Evolutionary conservation across 768 basidiomycete genomes (phyloP).

Genomic region (Coprinopsis sp.): DNA sequence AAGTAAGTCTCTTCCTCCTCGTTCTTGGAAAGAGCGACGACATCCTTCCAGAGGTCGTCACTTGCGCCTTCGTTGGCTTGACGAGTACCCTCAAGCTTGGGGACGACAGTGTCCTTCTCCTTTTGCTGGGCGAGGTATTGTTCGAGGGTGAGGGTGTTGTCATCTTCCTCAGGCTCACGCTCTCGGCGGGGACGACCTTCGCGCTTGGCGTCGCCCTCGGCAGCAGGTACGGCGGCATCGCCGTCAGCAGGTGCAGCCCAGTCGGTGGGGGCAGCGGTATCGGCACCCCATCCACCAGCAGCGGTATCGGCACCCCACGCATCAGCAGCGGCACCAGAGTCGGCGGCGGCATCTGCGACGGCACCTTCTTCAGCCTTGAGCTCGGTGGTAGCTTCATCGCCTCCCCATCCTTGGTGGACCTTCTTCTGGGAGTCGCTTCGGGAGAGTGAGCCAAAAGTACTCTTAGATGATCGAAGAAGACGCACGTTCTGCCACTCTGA

Average conservation of each 20-base stretch:
- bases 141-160: constrained; percentile 90
- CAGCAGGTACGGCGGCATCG: constrained; percentile 31
- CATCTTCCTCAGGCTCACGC: constrained; percentile 82
- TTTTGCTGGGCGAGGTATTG: constrained; percentile 85
- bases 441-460: constrained; percentile 9
- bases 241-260: constrained; percentile 26
- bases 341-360: constrained; percentile 60
- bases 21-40: constrained; percentile 57
- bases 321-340: too few species aligned
- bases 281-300: constrained; percentile 34
- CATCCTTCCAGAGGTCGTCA: constrained; percentile 66
- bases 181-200: constrained; percentile 43
- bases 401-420: constrained; percentile 92
- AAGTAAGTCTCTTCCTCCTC: constrained; percentile 80
- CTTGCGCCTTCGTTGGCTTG: constrained; percentile 81
- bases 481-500: constrained; percentile 78
- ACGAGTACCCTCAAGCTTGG: constrained; percentile 73
- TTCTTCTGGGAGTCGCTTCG: constrained; percentile 91
- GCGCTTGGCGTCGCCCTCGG: constrained; percentile 34
- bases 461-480: constrained; percentile 17
- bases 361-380: constrained; percentile 78
- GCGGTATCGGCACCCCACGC: constrained; percentile 40
- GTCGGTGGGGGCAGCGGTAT: constrained; percentile 20
- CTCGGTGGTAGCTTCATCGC: constrained; percentile 82
- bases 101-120: constrained; percentile 55